Percentiles rank a stretch among this genome's conserved stretches.
Conservation (phyloP, 495 filamentous ascomycete species). For the Tuber borchii region DNA sequence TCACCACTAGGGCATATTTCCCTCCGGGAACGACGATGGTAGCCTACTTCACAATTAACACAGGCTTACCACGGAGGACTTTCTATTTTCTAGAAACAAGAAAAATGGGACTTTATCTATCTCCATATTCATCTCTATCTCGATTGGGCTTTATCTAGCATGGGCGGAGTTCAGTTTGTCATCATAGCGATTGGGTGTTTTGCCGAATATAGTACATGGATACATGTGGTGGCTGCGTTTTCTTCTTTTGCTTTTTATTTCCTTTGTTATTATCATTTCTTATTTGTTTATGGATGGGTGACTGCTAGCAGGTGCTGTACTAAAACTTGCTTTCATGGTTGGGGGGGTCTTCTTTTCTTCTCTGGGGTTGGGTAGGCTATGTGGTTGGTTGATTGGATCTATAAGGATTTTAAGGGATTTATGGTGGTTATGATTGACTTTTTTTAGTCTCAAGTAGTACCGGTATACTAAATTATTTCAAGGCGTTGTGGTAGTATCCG, state of each 20-base stretch:
- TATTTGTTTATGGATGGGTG: neutral
- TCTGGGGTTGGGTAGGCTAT: neutral
- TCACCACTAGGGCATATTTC: neutral
- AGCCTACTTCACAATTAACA: neutral
- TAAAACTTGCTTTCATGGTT: neutral
- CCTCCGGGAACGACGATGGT: neutral
- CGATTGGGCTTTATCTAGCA: constrained; percentile 2
- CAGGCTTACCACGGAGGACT: neutral
- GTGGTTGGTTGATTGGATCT: neutral
- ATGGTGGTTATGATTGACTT: neutral
- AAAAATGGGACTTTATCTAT: neutral
- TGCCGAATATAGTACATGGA: neutral
- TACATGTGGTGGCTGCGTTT: neutral
- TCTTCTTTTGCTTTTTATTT: neutral
- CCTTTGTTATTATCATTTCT: neutral
- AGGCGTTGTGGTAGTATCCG: neutral
- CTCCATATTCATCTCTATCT: neutral
- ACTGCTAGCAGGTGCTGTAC: neutral
- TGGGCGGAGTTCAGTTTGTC: constrained; percentile 5
- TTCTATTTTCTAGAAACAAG: neutral
- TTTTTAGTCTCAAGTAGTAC: neutral
- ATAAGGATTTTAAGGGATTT: neutral
- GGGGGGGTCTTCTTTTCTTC: neutral
- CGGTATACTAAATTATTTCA: neutral
- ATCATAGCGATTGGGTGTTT: constrained; percentile 1